Evolutionary conservation across 768 basidiomycete species (phyloP).

Genomic region (Hemileccinum impolitum): DNA sequence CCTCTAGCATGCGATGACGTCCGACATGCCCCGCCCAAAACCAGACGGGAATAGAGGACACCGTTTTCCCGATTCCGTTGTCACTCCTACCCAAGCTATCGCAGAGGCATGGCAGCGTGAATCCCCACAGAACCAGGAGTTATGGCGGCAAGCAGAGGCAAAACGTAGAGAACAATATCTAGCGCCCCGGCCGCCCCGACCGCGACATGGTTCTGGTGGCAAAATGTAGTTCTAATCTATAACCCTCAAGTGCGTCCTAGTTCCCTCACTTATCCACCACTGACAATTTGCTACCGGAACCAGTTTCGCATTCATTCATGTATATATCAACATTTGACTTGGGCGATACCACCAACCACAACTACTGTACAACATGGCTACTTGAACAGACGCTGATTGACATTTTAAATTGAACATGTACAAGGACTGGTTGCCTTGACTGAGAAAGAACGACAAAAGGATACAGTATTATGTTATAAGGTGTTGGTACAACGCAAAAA

Average conservation of each 20-base stretch:
- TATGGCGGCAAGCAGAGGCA: conserved; percentile 56
- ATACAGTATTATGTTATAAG: conserved; percentile 25
- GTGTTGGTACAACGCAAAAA: conserved; percentile 18
- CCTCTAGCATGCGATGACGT: conserved; percentile 36
- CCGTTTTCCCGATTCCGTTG: conserved; percentile 22
- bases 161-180: conserved; percentile 45
- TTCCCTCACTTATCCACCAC: not conserved
- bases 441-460: conserved; percentile 9
- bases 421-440: conserved; percentile 10
- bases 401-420: conserved; percentile 13
- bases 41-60: conserved; percentile 33
- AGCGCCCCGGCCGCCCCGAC: conserved; percentile 33
- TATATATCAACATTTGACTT: conserved; percentile 26
- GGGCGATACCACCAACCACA: conserved; percentile 18
- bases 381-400: conserved; percentile 5
- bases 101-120: conserved; percentile 67
- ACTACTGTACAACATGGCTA: conserved; percentile 25
- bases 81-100: conserved; percentile 60
- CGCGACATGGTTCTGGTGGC: conserved; percentile 38
- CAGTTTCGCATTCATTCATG: conserved; percentile 32
- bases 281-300: conserved; percentile 3
- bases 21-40: conserved; percentile 33
- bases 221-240: conserved; percentile 47
- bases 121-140: conserved; percentile 54
- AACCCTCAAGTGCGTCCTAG: conserved; percentile 14